Conservation (phyloP, 768 basidiomycete genomes). For the Trametes meyenii region DNA sequence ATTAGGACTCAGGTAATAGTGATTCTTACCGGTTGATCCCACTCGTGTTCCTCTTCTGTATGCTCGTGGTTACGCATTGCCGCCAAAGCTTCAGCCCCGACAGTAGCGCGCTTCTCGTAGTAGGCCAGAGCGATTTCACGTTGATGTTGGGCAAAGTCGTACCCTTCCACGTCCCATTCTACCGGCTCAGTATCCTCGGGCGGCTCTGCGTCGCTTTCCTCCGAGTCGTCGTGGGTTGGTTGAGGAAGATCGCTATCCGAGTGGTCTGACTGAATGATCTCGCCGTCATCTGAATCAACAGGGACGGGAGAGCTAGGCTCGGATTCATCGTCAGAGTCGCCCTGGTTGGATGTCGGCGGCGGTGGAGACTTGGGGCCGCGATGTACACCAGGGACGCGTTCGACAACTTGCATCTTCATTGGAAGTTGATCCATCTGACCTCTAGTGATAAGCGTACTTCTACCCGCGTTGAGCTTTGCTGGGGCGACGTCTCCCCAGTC, state of each 20-base stretch:
- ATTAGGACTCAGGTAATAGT: too few species aligned
- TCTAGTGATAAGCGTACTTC: conserved; percentile 38
- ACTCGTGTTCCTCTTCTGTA: conserved; percentile 41
- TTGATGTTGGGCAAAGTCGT: conserved; percentile 67
- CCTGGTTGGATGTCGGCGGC: conserved; percentile 20
- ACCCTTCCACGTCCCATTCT: conserved; percentile 57
- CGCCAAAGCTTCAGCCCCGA: conserved; percentile 56
- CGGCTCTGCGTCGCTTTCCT: conserved; percentile 34
- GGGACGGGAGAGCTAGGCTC: conserved; percentile 36
- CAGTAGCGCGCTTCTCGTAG: conserved; percentile 57
- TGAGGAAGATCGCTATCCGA: conserved; percentile 16
- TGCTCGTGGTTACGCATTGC: conserved; percentile 53
- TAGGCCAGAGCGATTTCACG: conserved; percentile 78
- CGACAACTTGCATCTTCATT: conserved; percentile 73
- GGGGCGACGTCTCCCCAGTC: conserved; percentile 61
- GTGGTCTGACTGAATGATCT: conserved; percentile 28
- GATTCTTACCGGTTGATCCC: conserved; percentile 48
- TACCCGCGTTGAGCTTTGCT: conserved; percentile 46
- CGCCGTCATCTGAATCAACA: conserved; percentile 39
- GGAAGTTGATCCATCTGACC: conserved; percentile 44
- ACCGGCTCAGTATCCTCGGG: conserved; percentile 39
- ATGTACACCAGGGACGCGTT: conserved; percentile 50
- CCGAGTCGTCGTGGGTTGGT: conserved; percentile 22
- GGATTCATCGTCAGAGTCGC: conserved; percentile 76
- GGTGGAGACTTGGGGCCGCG: conserved; percentile 27